Evolutionary conservation across 225 moss, liverwort and hornwort species (phyloP).

Genomic region (Pleurozium schreberi): DNA sequence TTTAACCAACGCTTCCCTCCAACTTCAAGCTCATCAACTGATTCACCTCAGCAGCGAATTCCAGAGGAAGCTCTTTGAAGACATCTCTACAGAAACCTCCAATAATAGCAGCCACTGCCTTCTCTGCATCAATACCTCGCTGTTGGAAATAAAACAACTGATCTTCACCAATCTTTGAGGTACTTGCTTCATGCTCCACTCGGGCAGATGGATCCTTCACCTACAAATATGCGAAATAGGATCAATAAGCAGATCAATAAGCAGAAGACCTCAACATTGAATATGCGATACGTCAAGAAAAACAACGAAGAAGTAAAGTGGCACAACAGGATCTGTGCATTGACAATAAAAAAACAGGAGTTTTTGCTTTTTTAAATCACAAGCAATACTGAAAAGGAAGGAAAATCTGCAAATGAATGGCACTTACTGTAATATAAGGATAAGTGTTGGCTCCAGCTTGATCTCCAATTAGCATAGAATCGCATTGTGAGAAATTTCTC

Average conservation of each 20-base stretch:
- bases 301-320: not conserved
- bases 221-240: constrained; percentile 5
- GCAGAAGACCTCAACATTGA: not conserved
- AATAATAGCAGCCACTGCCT: constrained; percentile 87
- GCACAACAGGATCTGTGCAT: not conserved
- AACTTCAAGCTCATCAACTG: constrained; percentile 98
- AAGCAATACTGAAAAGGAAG: not conserved
- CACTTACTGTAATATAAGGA: constrained; percentile 78
- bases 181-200: constrained; percentile 97
- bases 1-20: constrained; percentile 85
- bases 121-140: constrained; percentile 86
- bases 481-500: constrained; percentile 93
- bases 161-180: constrained; percentile 95
- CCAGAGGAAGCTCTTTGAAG: constrained; percentile 86
- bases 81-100: constrained; percentile 96
- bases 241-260: not conserved
- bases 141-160: constrained; percentile 96
- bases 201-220: constrained; percentile 92
- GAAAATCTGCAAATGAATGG: not conserved
- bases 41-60: constrained; percentile 93
- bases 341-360: no score
- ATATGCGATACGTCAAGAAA: not conserved
- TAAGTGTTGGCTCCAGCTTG: constrained; percentile 95
- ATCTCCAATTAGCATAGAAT: constrained; percentile 98
- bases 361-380: no score